A percentile compares a stretch with the other conserved stretches of the same genome.
Evolutionary conservation across 73 alveolate species (phyloP).

Genomic region (Tetrahymena elliotti): DNA sequence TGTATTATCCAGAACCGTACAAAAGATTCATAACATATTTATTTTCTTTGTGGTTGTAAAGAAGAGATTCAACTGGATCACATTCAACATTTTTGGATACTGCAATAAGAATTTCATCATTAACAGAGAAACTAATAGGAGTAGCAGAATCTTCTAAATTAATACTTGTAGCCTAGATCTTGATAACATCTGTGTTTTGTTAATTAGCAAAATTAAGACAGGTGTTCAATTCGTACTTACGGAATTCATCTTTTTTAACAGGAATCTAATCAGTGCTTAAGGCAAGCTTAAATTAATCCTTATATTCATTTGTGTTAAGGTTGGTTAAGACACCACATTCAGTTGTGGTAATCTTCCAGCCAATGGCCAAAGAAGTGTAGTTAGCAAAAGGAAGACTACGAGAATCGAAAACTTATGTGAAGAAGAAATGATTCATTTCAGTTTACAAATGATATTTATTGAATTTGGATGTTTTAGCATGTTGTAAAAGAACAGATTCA

Average conservation of each 20-base stretch:
- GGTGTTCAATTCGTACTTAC: neutral
- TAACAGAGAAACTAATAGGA: neutral
- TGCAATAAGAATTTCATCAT: neutral
- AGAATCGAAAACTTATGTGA: neutral
- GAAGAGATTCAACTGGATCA: neutral
- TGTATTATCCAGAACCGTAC: neutral
- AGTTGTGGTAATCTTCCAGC: neutral
- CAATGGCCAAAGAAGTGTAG: neutral
- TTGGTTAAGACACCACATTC: neutral
- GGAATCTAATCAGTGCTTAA: neutral
- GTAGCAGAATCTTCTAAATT: neutral
- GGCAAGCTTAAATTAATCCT: neutral
- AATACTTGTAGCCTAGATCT: neutral
- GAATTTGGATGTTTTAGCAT: neutral
- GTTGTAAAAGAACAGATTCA: neutral
- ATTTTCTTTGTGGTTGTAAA: neutral
- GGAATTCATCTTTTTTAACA: neutral
- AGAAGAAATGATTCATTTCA: neutral
- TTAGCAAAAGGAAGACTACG: neutral
- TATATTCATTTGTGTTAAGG: neutral
- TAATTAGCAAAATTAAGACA: neutral
- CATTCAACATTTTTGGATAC: neutral
- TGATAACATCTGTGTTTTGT: neutral
- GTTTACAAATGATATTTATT: neutral
- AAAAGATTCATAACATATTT: neutral